Evolutionary conservation across 139 green algal species (phyloP), one percentile per base, ranked within the genome.

Genomic region (Nannochloris sp.): DNA sequence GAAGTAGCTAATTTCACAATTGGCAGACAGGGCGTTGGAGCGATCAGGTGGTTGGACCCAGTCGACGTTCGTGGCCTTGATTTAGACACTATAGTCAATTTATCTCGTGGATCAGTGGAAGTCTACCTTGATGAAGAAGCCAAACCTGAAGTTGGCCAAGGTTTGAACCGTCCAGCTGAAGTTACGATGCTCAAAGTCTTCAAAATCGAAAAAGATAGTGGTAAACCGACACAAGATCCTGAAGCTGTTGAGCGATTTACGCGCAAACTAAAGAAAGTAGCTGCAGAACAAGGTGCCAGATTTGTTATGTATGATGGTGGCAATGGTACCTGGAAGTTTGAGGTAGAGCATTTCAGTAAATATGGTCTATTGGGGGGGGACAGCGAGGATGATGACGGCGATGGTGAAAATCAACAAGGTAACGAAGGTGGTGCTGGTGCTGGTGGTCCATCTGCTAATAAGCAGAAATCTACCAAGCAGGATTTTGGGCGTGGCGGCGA

Each of bases 271-370:
- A 86, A 82, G 67, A 56, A 72, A 45, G 65, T 92, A 38, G 66
- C 69, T 24, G 74, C 76, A 5, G 67, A 80, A 48, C 87, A 92
- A 73, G 83, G 75, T 4, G 87, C 85, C 6, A 68, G 75, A n/a
- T 95, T 96, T 61, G 54, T 96, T 19, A 74, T 47, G 2, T 97
- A 96, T 59, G 73, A 91, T 46, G 30, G 76, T 0, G 65, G 82
- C 19, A 77, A 59, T 12, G 90, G 87, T 33, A 80, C 83, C 4
- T 97, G 90, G 90, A 71, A 66, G 30, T 97, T 97, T 67, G 67
- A 85, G 60, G 90, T 96, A n/a, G 85, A 97, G 55, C 90, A 97
- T 75, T 97, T 97, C 67, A 91, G 80, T 71, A 81, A 45, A 44
- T 96, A 96, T 56, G 90, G 85, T 7, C 69, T 94, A 23, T 54